Evolutionary conservation across 2,329 filamentous ascomycete species (phyloP), one percentile per base, ranked within the genome.

Genomic region (Acarospora socialis): DNA sequence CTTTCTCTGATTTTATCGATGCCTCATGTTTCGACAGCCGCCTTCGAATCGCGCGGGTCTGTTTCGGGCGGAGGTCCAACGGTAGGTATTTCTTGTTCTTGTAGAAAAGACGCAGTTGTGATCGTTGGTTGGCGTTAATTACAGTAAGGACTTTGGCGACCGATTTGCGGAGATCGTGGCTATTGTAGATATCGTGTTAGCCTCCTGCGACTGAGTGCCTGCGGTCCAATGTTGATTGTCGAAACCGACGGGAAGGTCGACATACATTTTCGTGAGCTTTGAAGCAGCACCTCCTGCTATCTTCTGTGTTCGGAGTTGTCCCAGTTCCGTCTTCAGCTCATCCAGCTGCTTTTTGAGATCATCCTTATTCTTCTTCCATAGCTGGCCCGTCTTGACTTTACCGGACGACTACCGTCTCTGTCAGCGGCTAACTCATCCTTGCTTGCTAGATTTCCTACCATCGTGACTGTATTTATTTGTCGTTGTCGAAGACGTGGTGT

Each of bases 11-110:
- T 55, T 76, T 69, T 61, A 77, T 72, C 53, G 74, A 71, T 54
- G 80, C 77, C 68, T 98, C 87, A 73, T 92, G 74, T 63, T 82
- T 78, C 57, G 80, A 87, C 67, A 98, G 73, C 59, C 82, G 75
- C 71, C 92, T 82, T 59, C 90, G 84, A 68, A 95, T 92, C 60
- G 86, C 90, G 56, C 90, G 86, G 60, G 90, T 98, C 72, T 90
- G 77, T 81, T 95, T 95, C 60, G 84, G 66, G 66, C 90, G 82
- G 70, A 98, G 86, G 65, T 98, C 92, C 61, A 98, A 83, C 47
- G 90, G 90, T 46, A 84, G 68, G 76, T 94, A 94, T 75, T 94
- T 95, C 82, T 95, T 95, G 78, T 80, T 81, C 76, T 93, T 92
- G 78, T 98, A 98, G 81, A 95, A 95, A 50, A 95, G 73, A 55